phyloP scores from a whole-genome alignment of 495 filamentous ascomycete species.

The Lineolata rhizophorae region DNA sequence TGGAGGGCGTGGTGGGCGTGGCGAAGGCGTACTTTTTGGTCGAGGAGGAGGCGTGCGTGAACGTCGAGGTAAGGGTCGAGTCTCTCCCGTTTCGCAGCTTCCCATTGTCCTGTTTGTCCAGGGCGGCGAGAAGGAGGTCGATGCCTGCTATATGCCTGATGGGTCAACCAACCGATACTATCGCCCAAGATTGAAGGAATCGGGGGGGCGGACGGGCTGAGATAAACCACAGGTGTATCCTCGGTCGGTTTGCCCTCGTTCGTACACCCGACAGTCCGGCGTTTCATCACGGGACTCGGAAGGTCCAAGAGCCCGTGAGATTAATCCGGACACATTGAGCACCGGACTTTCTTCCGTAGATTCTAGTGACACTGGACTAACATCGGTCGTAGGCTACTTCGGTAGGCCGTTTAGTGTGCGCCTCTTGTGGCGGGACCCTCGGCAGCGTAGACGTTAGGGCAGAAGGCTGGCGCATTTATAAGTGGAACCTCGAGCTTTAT shows the following conservation, averaged over 20 bases:
- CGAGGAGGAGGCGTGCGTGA: not conserved
- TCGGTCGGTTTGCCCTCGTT: not conserved
- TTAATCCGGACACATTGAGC: slow-evolving; percentile 1
- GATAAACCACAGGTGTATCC: not conserved
- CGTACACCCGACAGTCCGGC: not conserved
- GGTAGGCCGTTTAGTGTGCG: not conserved
- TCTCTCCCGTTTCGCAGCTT: not conserved
- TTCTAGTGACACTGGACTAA: not conserved
- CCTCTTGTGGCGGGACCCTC: not conserved
- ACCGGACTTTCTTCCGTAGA: not conserved
- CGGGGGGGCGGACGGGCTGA: not conserved
- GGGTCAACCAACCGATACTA: slow-evolving; percentile 6
- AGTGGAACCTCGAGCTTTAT: not conserved
- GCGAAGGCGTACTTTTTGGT: not conserved
- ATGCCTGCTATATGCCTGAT: not conserved
- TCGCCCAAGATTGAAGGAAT: slow-evolving; percentile 4
- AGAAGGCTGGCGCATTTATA: not conserved
- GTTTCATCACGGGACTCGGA: not conserved
- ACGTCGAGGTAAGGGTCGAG: not conserved
- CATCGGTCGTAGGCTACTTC: not conserved
- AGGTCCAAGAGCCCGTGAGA: not conserved
- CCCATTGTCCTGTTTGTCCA: not conserved
- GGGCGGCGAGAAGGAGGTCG: slow-evolving; percentile 4
- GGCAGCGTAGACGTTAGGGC: slow-evolving; percentile 1
- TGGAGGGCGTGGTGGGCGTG: not conserved